Base-by-base conservation (phyloP, 768 basidiomycete genomes). In the Lactarius sanguifluus region DNA sequence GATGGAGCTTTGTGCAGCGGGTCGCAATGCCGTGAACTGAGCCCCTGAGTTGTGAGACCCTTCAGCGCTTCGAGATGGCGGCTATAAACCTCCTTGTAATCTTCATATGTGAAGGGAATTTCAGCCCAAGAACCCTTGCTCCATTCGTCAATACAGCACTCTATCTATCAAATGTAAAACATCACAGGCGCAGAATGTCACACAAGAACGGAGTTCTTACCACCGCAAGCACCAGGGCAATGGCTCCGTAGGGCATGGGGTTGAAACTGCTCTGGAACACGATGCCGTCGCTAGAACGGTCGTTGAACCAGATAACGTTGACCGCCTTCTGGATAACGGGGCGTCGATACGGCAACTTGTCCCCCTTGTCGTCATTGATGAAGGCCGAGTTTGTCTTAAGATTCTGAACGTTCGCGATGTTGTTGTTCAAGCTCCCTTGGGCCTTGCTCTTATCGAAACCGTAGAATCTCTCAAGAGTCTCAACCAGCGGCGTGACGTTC, bases 71-170 rank as follows among this genome's bases (percentile, higher is more conserved):
- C 25, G 23, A 64, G 58, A 23, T 55, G 66, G 40, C 55, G 32
- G 20, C 6, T 18, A 57, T 67, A 67, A 13, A 64, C 54, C 6
- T 59, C 62, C 41, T 55, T 55, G 52, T 67, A 67, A 32, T 59
- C 52, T 50, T 64, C 66, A 60, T 64, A 56, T 25, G 58, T 40
- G 32, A 67, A 67, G 15, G 52, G 66, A 13, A 67, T 59, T n/a
- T 30, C 32, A 13, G 18, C 36, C 61, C 58, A 64, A n/a, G 52
- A 25, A 3, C 66, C 66, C 38, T 45, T 38, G 28, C 57, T 47
- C 66, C 66, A 67, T 12, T 67, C 62, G 20, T 67, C 62, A 7
- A 67, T 64, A 18, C 62, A 67, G 43, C 66, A 64, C 28, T 67
- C 66, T 23, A 63, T 59, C 66, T 67, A 34, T 62, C 13, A 23